These are phyloP conservation scores for Nicotiana sylvestris DNA, from an alignment of 257 asterid genomes.

Conservation along the genomic window DNA sequence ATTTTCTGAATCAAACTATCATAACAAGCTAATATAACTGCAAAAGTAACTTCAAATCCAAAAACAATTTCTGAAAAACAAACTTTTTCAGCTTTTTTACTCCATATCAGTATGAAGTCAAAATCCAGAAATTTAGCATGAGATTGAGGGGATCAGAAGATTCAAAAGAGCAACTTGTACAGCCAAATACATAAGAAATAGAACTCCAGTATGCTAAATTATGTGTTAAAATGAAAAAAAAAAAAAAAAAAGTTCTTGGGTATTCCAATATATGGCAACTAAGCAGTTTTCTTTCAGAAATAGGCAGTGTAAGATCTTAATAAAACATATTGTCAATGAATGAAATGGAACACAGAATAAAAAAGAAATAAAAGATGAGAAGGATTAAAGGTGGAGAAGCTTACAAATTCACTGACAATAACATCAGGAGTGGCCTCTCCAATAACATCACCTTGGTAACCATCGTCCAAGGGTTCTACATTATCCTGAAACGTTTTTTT, in stretches of 20 bases:
- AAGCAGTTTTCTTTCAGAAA: not conserved
- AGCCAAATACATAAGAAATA: not conserved
- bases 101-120: not conserved
- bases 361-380: not conserved
- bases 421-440: conserved; percentile 97
- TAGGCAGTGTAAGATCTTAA: not conserved
- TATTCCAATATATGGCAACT: not conserved
- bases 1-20: not conserved
- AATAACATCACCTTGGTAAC: conserved; percentile 78
- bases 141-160: not conserved
- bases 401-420: conserved; percentile 87
- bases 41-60: not conserved
- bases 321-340: not conserved
- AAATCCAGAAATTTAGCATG: not conserved
- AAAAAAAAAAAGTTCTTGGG: not conserved
- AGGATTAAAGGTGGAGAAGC: conserved; percentile 16
- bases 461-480: conserved; percentile 65
- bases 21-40: not conserved
- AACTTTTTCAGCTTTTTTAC: not conserved
- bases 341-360: not conserved
- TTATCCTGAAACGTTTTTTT: conserved; percentile 49
- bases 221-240: not conserved
- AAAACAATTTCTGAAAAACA: not conserved
- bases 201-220: not conserved
- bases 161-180: not conserved